Evolutionary conservation across 306 rosid species (phyloP), one percentile per base, ranked within the genome.

Genomic region (Malus sieversii): DNA sequence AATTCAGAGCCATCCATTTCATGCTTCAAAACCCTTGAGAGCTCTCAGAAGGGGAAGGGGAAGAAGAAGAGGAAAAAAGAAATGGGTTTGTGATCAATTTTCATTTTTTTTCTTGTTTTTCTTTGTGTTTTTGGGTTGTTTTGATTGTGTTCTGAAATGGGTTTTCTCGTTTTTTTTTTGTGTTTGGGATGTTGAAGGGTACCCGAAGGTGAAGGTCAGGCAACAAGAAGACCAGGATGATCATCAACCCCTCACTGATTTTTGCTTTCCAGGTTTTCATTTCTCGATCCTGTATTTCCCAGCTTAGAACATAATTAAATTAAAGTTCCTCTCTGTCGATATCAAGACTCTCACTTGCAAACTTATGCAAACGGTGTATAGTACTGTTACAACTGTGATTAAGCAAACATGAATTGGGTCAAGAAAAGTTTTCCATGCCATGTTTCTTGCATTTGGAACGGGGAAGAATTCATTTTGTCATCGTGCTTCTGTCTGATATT

Each of bases 201-300:
- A 80, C 69, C 83, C 83, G 29, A 80, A 68, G 83, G 83, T 79
- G 83, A 80, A 68, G 71, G 67, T 80, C 71, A 80, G 75, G 75
- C 75, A 74, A 61, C 79, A 68, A 29, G 38, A 80, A 5, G 59
- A 84, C 11, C 64, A 52, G 46, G 83, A 75, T 76, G 85, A 78
- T 84, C 73, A 20, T 2, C 67, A 8, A 75, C 72, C 18, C 71
- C n/a, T 48, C 3, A 1, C 12, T 55, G 82, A 78, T 68, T 71
- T 79, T 69, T 18, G 2, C 53, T 51, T 72, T 55, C 35, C 88
- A 53, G 88, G 88, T 81, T 59, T 8, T 25, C 5, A 7, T 57
- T 55, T 14, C 11, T 55, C 13, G 22, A 55, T 52, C 78, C 25
- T 73, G 16, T 29, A 4, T 5, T 29, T 51, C 44, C 42, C 5